These are phyloP conservation scores for Phytophthora cajani DNA, from an alignment of 352 stramenopile genomes.

Conservation along the genomic window DNA sequence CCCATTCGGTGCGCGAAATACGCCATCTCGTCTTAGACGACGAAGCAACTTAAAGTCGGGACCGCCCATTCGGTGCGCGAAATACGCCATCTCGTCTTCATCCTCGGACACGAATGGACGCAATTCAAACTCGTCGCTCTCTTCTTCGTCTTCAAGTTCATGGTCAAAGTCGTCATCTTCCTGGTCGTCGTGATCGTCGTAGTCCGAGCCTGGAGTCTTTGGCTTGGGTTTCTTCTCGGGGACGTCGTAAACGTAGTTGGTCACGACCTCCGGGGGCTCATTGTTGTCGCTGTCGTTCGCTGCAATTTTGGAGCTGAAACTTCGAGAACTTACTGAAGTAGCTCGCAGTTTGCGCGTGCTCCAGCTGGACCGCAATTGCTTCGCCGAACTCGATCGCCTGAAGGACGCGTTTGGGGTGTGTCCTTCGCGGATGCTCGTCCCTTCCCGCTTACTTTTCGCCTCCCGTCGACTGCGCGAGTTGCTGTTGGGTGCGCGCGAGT, in stretches of 20 bases:
- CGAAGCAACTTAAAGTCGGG: conserved; percentile 59
- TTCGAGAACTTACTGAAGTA: conserved; percentile 2
- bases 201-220: conserved; percentile 5
- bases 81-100: conserved; percentile 77
- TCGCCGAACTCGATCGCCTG: conserved; percentile 19
- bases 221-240: conserved; percentile 32
- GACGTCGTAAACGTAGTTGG: conserved; percentile 39
- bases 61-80: conserved; percentile 52
- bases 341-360: conserved; percentile 8
- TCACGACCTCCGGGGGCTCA: conserved; percentile 32
- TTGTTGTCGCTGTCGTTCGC: conserved; percentile 15
- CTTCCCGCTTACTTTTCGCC: conserved; percentile 13
- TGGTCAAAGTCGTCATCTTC: conserved; percentile 26
- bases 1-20: conserved; percentile 65
- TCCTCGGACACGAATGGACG: conserved; percentile 37
- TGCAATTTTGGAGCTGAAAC: conserved; percentile 20
- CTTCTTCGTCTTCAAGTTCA: conserved; percentile 22
- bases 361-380: conserved; percentile 12
- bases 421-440: conserved; percentile 17
- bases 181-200: conserved; percentile 22
- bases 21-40: conserved; percentile 64
- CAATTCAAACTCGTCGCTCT: conserved; percentile 16
- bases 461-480: conserved; percentile 17
- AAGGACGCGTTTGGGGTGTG: conserved; percentile 1
- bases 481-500: conserved; percentile 2